Base-by-base conservation (phyloP, 2,329 filamentous ascomycete genomes). In the Paraconiothyrium sp. region DNA sequence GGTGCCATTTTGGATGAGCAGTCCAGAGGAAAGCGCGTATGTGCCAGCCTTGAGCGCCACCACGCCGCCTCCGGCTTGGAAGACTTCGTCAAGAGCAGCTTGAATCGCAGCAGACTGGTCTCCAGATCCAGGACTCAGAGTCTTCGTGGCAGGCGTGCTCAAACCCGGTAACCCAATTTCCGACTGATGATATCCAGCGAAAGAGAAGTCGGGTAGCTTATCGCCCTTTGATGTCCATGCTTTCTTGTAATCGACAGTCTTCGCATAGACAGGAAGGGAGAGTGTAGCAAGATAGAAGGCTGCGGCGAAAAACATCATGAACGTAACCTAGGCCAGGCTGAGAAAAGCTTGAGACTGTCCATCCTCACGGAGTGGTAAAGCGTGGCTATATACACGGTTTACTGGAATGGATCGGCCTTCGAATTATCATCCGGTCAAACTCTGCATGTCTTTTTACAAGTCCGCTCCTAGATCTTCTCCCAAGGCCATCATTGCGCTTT, bases 201-300 rank as follows among this genome's bases (percentile, higher is more conserved):
- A 64, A 13, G 44, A 56, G 37, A 64, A 64, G 32, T 61, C 46
- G 27, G 58, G 54, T n/a, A 64, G 27, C 22, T 54, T 64, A 55
- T 64, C 58, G 34, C 58, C 61, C 16, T n/a, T 47, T 3, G 56
- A 35, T 16, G 60, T 59, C 54, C 57, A 54, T n/a, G 30, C 35
- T n/a, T 59, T 60, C 22, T 54, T 57, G 47, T 63, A 63, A 22
- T 60, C 52, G 14, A 63, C 39, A 4, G 57, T 51, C 11, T 27
- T 41, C 9, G 60, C 60, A 35, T 43, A 8, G n/a, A 57, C n/a
- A 4, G 47, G n/a, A 14, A 43, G 8, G 7, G 20, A 54, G 7
- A 59, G 27, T 6, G 43, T 7, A 41, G 35, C 44, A n/a, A 43
- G 46, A 44, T 16, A 51, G 20, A 51, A 48, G 11, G 48, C 48